Percentiles rank a stretch among this genome's conserved stretches.
These are phyloP conservation scores for Colletotrichum incanum DNA, from an alignment of 2,329 filamentous ascomycete species.

Conservation along the genomic window DNA sequence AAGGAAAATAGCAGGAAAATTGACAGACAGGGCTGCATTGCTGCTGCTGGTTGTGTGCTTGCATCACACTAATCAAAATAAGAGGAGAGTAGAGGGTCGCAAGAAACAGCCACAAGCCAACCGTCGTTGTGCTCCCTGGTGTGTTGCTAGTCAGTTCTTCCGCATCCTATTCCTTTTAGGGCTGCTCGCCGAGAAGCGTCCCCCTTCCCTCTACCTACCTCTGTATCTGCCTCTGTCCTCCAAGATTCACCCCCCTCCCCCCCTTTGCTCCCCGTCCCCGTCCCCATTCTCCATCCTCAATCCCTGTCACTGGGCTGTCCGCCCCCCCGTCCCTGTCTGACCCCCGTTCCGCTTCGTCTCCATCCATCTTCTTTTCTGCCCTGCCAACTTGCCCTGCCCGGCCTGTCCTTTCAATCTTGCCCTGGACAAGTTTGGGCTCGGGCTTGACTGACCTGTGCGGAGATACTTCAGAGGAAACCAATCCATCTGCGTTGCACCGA, in stretches of 20 bases:
- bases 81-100: neutral
- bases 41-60: conserved; percentile 27
- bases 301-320: neutral
- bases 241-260: conserved; percentile 8
- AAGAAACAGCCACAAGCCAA: conserved; percentile 34
- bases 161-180: conserved; percentile 38
- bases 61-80: conserved; percentile 27
- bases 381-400: conserved; percentile 1
- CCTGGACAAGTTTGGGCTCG: neutral
- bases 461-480: neutral
- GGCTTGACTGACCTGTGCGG: neutral
- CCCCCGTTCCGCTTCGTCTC: conserved; percentile 4
- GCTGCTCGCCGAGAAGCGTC: conserved; percentile 34
- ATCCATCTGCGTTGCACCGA: conserved; percentile 7
- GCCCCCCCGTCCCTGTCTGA: neutral
- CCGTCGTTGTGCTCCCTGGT: conserved; percentile 24
- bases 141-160: conserved; percentile 35
- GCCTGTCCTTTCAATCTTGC: neutral
- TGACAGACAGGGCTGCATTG: conserved; percentile 40
- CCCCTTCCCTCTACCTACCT: conserved; percentile 2
- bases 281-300: neutral
- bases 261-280: neutral
- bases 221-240: neutral
- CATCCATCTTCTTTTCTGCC: conserved; percentile 15
- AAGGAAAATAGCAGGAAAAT: neutral